Evolutionary conservation across 2,329 filamentous ascomycete species (phyloP).

Genomic region (Colletotrichum gloeosporioides): DNA sequence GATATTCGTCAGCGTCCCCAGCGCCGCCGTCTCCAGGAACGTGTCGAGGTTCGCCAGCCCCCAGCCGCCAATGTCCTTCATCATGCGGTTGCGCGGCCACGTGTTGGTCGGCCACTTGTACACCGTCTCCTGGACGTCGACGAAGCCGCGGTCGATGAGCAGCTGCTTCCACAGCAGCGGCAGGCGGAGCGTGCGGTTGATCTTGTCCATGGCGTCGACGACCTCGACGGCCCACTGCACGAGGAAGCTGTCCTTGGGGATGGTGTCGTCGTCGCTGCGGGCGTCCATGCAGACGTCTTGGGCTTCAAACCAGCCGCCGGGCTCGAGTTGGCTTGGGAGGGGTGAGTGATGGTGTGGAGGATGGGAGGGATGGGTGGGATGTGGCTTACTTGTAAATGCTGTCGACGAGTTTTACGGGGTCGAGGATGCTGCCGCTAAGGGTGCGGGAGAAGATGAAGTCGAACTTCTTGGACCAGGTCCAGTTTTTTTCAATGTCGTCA

Average conservation of each 20-base stretch:
- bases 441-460: slow-evolving; percentile 41
- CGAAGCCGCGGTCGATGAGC: slow-evolving; percentile 37
- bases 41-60: slow-evolving; percentile 32
- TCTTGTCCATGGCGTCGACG: slow-evolving; percentile 32
- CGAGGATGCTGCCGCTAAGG: slow-evolving; percentile 32
- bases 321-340: slow-evolving; percentile 28
- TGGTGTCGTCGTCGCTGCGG: slow-evolving; percentile 35
- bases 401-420: slow-evolving; percentile 28
- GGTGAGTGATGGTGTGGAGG: no score
- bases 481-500: slow-evolving; percentile 39
- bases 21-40: slow-evolving; percentile 39
- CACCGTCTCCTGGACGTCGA: slow-evolving; percentile 33
- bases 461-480: slow-evolving; percentile 35
- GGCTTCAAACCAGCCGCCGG: slow-evolving; percentile 38
- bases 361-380: background rate
- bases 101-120: slow-evolving; percentile 40
- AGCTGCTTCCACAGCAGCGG: slow-evolving; percentile 29
- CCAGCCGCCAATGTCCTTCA: slow-evolving; percentile 41
- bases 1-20: slow-evolving; percentile 41
- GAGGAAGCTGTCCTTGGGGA: slow-evolving; percentile 31
- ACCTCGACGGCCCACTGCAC: slow-evolving; percentile 37
- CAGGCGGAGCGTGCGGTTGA: slow-evolving; percentile 34
- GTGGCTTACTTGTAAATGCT: slow-evolving; percentile 25
- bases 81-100: slow-evolving; percentile 38
- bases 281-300: slow-evolving; percentile 32